Base-by-base conservation (phyloP, 768 basidiomycete genomes). In the Pleurotus citrinopileatus region DNA sequence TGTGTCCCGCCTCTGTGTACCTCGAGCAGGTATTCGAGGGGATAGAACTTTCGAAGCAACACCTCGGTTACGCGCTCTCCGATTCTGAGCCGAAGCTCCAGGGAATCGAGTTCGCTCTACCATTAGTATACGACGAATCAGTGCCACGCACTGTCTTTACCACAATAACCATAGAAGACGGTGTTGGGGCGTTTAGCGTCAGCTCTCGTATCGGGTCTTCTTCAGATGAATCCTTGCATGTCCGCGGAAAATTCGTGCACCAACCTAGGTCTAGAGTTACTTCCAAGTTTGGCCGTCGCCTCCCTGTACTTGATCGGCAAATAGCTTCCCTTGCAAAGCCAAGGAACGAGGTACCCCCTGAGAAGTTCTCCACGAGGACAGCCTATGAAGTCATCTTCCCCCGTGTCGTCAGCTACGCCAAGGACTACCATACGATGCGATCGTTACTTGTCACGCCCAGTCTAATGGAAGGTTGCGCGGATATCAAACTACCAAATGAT, bases 1-100 rank as follows among this genome's bases (percentile, higher is more conserved):
- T 87, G 3, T 87, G 86, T 57, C 86, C 87, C 8, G 86, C 83
- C 1, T 86, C 84, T 0, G 76, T 87, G 1, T 87, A 86, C 57
- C 61, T 83, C 12, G 85, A 87, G 57, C 75, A 82, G 34, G 78
- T 71, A 0, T 66, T 79, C 29, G 75, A 79, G 4, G 79, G 76
- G 0, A 69, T 80, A 8, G 55, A 69, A 26, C 68, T 79, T 27
- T 60, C 73, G 3, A 63, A 63, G 20, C 64, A 63, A 9, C 64
- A 75, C n/a, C 61, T 71, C 27, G 61, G 61, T 1, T 51, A 62
- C 15, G 48, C 60, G 8, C 36, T 53, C 10, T 57, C 62, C 8
- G 72, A 71, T 27, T 63, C 65, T 32, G 68, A 74, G 13, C 55
- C 62, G 19, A 44, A 44, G 23, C 61, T 87, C 12, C 71, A 68